Conservation (phyloP, 495 filamentous ascomycete species). For the Letharia lupina region DNA sequence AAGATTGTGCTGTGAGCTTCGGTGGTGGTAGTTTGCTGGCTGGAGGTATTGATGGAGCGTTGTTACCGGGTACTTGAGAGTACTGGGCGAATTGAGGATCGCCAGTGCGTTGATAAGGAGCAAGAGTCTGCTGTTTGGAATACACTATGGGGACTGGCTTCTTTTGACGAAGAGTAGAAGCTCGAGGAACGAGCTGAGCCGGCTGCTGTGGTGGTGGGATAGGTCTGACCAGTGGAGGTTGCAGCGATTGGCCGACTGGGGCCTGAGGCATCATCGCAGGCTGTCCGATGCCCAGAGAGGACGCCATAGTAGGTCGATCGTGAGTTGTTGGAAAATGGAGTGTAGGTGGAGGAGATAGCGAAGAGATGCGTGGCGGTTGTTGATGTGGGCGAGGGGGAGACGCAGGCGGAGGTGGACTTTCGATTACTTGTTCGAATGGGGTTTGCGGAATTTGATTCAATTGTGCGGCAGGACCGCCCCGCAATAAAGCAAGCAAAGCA, state of each 20-base stretch:
- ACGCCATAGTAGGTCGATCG: slow-evolving; percentile 16
- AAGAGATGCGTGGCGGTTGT: slow-evolving; percentile 28
- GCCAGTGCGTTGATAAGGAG: slow-evolving; percentile 46
- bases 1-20: slow-evolving; percentile 55
- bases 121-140: slow-evolving; percentile 30
- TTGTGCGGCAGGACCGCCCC: slow-evolving; percentile 26
- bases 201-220: slow-evolving; percentile 25
- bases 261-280: not conserved
- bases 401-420: slow-evolving; percentile 30
- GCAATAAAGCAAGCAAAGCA: slow-evolving; percentile 52
- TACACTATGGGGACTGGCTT: slow-evolving; percentile 15
- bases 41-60: slow-evolving; percentile 43
- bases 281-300: not conserved
- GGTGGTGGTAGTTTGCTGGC: slow-evolving; percentile 51
- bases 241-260: not conserved
- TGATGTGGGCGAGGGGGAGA: slow-evolving; percentile 38
- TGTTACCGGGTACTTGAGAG: slow-evolving; percentile 32
- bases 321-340: slow-evolving; percentile 34
- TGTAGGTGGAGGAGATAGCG: slow-evolving; percentile 36
- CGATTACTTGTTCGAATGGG: slow-evolving; percentile 36
- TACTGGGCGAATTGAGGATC: slow-evolving; percentile 44
- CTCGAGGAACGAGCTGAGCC: slow-evolving; percentile 18
- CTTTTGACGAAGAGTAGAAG: not conserved
- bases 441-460: slow-evolving; percentile 29
- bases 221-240: slow-evolving; percentile 20